phyloP scores from a whole-genome alignment of 1,284 basidiomycete species.

The Kwoniella shivajii region DNA sequence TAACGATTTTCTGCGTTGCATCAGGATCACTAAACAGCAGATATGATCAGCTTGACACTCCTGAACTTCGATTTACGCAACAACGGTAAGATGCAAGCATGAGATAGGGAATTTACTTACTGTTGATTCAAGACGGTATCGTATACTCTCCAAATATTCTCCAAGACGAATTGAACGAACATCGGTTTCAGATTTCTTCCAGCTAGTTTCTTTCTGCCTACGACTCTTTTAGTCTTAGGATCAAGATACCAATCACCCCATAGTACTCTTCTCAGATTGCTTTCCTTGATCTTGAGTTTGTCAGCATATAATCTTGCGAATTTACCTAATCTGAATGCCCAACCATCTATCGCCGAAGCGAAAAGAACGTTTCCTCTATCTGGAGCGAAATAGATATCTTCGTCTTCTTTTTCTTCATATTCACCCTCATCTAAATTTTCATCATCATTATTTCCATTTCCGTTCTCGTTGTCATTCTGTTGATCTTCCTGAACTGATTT shows the following conservation, averaged over 20 bases:
- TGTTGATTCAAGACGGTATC: conserved; percentile 81
- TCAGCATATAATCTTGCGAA: conserved; percentile 91
- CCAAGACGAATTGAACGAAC: conserved; percentile 96
- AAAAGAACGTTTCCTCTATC: conserved; percentile 96
- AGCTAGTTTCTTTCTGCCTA: conserved; percentile 82
- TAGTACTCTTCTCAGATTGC: conserved; percentile 79
- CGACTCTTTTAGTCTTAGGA: conserved; percentile 91
- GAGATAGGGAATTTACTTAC: conserved; percentile 60
- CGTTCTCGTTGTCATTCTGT: conserved; percentile 50
- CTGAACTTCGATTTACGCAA: no score
- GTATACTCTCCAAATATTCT: conserved; percentile 97
- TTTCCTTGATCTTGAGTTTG: conserved; percentile 90
- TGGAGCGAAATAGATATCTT: conserved; percentile 96
- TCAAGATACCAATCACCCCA: conserved; percentile 99
- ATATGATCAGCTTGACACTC: neutral
- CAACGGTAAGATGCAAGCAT: no score
- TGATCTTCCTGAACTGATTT: conserved; percentile 56
- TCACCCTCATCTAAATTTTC: conserved; percentile 54
- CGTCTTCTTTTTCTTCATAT: conserved; percentile 93
- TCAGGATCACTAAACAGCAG: conserved; percentile 69
- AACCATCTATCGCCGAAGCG: conserved; percentile 93
- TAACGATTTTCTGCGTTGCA: conserved; percentile 86
- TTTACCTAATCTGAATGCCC: conserved; percentile 93
- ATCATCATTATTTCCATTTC: conserved; percentile 10
- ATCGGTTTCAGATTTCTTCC: conserved; percentile 90